Conservation (phyloP, 495 filamentous ascomycete genomes). For the Trichocladium antarcticum region DNA sequence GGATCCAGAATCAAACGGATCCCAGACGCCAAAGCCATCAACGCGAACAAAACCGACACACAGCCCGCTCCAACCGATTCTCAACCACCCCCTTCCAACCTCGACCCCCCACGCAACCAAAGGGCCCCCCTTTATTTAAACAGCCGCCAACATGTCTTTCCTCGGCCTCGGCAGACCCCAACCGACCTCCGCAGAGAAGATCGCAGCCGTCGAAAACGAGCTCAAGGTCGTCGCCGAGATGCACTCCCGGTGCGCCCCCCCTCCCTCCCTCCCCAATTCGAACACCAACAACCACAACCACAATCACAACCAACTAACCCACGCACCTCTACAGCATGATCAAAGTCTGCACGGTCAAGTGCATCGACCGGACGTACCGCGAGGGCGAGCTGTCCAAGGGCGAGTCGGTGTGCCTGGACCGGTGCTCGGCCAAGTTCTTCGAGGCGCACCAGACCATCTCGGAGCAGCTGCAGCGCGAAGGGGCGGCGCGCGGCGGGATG, state of each 20-base stretch:
- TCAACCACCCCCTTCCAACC: background rate
- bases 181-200: slow-evolving; percentile 89
- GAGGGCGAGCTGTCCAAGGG: slow-evolving; percentile 96
- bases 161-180: slow-evolving; percentile 80
- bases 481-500: slow-evolving; percentile 29
- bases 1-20: background rate
- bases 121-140: too few relatives aligned
- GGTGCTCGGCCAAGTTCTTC: slow-evolving; percentile 95
- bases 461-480: slow-evolving; percentile 43
- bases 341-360: slow-evolving; percentile 84
- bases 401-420: slow-evolving; percentile 93
- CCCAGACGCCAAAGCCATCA: background rate
- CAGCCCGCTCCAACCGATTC: background rate
- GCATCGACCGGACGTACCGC: slow-evolving; percentile 79
- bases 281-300: background rate
- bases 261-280: background rate
- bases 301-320: background rate
- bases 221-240: slow-evolving; percentile 90
- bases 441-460: slow-evolving; percentile 91
- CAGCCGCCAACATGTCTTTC: slow-evolving; percentile 89
- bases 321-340: slow-evolving; percentile 49
- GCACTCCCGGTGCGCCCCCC: slow-evolving; percentile 67
- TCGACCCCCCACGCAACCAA: background rate
- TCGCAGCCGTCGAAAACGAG: slow-evolving; percentile 86
- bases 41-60: background rate